phyloP scores from a whole-genome alignment of 768 basidiomycete genomes.

The Multifurca ochricompacta region DNA sequence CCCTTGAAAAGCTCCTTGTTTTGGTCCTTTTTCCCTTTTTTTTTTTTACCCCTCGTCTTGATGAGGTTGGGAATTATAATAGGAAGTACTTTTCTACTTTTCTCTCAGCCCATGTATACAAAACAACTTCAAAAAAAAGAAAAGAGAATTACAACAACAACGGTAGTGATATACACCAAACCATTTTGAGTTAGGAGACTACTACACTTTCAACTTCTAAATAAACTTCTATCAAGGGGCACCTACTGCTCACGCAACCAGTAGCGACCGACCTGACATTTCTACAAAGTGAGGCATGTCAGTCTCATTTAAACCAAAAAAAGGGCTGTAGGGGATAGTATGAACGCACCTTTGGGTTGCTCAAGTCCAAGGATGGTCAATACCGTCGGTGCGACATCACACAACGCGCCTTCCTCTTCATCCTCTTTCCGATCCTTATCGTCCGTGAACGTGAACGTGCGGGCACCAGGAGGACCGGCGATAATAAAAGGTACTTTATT shows the following conservation, averaged over 20 bases:
- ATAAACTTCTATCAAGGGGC: too few species aligned
- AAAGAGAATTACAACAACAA: too few species aligned
- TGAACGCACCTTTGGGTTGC: slow-evolving; percentile 55
- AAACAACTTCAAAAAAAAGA: too few species aligned
- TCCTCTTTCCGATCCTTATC: slow-evolving; percentile 43
- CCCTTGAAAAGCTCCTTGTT: too few species aligned
- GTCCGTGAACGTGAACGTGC: slow-evolving; percentile 44
- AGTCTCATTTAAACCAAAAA: background rate
- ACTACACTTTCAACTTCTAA: too few species aligned
- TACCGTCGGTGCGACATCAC: slow-evolving; percentile 87
- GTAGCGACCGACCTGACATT: slow-evolving; percentile 54
- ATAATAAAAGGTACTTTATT: slow-evolving; percentile 90
- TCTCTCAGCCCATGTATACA: too few species aligned
- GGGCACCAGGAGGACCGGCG: slow-evolving; percentile 44
- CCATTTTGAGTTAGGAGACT: too few species aligned
- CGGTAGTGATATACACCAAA: too few species aligned
- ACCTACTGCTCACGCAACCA: slow-evolving; percentile 24
- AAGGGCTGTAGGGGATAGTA: background rate
- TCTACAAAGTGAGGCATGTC: slow-evolving; percentile 14
- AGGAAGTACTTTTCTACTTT: too few species aligned
- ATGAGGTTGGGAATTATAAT: too few species aligned
- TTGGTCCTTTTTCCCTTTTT: too few species aligned
- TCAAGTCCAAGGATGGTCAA: slow-evolving; percentile 69
- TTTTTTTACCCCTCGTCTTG: too few species aligned
- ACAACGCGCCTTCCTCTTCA: slow-evolving; percentile 67